phyloP scores from a whole-genome alignment of 495 filamentous ascomycete genomes.

The Zalerion maritima region DNA sequence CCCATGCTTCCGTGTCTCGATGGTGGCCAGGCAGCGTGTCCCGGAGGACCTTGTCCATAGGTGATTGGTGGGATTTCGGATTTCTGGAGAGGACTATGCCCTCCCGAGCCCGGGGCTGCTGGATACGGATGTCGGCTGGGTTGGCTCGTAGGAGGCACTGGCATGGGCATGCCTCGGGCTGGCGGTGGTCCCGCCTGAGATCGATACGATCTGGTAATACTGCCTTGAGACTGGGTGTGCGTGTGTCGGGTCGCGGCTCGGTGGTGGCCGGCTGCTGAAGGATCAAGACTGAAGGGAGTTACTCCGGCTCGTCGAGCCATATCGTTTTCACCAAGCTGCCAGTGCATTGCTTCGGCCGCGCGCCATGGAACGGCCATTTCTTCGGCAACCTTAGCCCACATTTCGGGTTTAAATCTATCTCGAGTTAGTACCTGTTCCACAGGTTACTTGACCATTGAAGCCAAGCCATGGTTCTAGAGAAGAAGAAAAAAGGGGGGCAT shows the following conservation, averaged over 20 bases:
- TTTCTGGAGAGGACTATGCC: too few relatives aligned
- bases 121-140: conserved; percentile 4
- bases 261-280: conserved; percentile 36
- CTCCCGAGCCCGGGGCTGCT: conserved; percentile 5
- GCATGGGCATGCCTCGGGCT: conserved; percentile 18
- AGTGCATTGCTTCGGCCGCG: conserved; percentile 94
- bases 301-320: conserved; percentile 85
- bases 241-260: conserved; percentile 20
- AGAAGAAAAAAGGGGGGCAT: too few relatives aligned
- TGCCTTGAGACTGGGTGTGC: conserved; percentile 35
- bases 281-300: conserved; percentile 51
- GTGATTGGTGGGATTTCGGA: too few relatives aligned
- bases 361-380: conserved; percentile 97
- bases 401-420: conserved; percentile 81
- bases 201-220: too few relatives aligned
- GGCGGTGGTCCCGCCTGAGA: too few relatives aligned
- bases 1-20: too few relatives aligned
- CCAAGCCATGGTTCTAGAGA: too few relatives aligned
- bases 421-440: too few relatives aligned
- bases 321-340: conserved; percentile 84
- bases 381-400: conserved; percentile 88
- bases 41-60: too few relatives aligned
- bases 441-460: too few relatives aligned
- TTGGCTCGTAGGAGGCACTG: conserved; percentile 21
- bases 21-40: too few relatives aligned